A percentile compares a stretch with the other conserved stretches of the same genome.
Evolutionary conservation across 2,329 filamentous ascomycete species (phyloP).

Genomic region (Fusarium humuli): DNA sequence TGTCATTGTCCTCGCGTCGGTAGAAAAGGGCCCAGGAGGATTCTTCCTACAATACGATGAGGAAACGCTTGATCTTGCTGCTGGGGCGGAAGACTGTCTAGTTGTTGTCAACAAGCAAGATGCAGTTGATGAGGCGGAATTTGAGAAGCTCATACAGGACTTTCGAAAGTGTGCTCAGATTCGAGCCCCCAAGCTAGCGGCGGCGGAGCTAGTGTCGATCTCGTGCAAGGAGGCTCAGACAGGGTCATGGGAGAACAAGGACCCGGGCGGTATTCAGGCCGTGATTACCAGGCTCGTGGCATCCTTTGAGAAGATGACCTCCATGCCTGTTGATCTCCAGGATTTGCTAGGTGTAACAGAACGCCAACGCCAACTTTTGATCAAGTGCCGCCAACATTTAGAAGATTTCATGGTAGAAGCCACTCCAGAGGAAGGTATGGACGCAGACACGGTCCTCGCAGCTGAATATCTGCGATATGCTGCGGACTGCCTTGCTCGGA

Average conservation of each 20-base stretch:
- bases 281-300: constrained; percentile 76
- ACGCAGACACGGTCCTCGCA: constrained; percentile 87
- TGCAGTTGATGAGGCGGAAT: constrained; percentile 51
- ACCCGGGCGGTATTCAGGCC: constrained; percentile 74
- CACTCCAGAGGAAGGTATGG: constrained; percentile 52
- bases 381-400: constrained; percentile 77
- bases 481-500: constrained; percentile 82
- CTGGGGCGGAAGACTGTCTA: constrained; percentile 60
- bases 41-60: constrained; percentile 63
- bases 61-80: constrained; percentile 67
- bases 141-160: constrained; percentile 54
- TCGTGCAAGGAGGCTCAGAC: constrained; percentile 75
- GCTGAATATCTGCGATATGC: constrained; percentile 89
- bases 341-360: constrained; percentile 92
- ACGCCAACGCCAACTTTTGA: constrained; percentile 85
- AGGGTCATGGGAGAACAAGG: constrained; percentile 46
- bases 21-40: constrained; percentile 64
- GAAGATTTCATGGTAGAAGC: constrained; percentile 77
- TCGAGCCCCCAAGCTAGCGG: constrained; percentile 43
- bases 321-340: constrained; percentile 76
- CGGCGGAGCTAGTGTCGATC: constrained; percentile 62
- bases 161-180: constrained; percentile 51
- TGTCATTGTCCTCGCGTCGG: constrained; percentile 81
- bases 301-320: constrained; percentile 78
- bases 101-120: constrained; percentile 75